Evolutionary conservation across 2,329 filamentous ascomycete species (phyloP), one percentile per base, ranked within the genome.

Genomic region (Leptographium procerum): DNA sequence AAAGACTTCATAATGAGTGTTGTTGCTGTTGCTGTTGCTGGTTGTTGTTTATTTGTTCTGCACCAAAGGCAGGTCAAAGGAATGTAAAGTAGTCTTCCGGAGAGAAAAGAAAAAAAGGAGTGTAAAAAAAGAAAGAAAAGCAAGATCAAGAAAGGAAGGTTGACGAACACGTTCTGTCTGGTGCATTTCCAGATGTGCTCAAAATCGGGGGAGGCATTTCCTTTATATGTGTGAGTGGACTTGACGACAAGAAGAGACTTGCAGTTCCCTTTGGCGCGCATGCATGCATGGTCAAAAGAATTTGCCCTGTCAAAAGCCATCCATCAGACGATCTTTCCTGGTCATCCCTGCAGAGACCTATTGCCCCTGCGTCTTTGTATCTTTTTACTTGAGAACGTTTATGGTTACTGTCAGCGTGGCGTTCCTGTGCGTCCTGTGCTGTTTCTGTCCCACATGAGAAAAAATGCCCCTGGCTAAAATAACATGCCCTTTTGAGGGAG

Each of bases 1-100:
- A n/a, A n/a, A 16, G 40, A 57, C 56, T 57, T 57, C 56, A 57
- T 57, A n/a, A 51, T 56, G 45, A 14, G 36, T 11, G 31, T 26
- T 26, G 50, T n/a, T n/a, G n/a, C n/a, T n/a, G n/a, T n/a, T n/a
- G n/a, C n/a, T n/a, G n/a, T n/a, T n/a, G n/a, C n/a, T n/a, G n/a
- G n/a, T n/a, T n/a, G n/a, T n/a, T n/a, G n/a, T n/a, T n/a, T n/a
- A n/a, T n/a, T n/a, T 48, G 45, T 2, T 24, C 5, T 26, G 45
- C 26, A 28, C 22, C n/a, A n/a, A 48, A 48, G 45, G 45, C 26
- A 29, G 26, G 28, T 43, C n/a, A n/a, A 43, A 51, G 26, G 28
- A 51, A 19, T 29, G 16, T 14, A 51, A 51, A 6, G 26, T n/a
- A n/a, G 24, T 51, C 31, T 47, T 47, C 3, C n/a, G n/a, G n/a